Conservation (phyloP, 2,329 filamentous ascomycete species). For the Bimuria novae-zelandiae region DNA sequence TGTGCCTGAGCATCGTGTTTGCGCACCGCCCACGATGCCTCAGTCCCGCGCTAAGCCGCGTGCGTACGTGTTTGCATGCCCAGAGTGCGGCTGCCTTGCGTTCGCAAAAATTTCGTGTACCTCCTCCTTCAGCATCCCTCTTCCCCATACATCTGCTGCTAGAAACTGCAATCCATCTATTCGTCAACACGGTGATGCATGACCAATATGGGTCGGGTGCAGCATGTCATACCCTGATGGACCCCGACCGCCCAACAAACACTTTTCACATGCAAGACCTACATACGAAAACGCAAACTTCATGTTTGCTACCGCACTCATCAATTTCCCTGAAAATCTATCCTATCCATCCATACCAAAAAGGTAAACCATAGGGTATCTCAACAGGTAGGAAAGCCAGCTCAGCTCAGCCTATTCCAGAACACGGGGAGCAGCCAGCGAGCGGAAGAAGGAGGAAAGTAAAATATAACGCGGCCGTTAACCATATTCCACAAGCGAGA, state of each 20-base stretch:
- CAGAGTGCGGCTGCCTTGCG: constrained; percentile 1
- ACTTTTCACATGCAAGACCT: background rate
- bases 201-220: too few species aligned
- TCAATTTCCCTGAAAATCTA: background rate
- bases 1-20: background rate
- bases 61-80: background rate
- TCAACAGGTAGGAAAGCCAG: constrained; percentile 15
- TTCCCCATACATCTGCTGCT: too few species aligned
- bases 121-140: background rate
- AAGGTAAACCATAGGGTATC: constrained; percentile 13
- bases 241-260: background rate
- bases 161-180: too few species aligned
- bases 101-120: background rate
- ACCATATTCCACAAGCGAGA: background rate
- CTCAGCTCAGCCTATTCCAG: background rate
- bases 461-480: constrained; percentile 10
- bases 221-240: background rate
- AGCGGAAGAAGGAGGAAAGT: background rate
- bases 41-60: background rate
- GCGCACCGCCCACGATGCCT: background rate
- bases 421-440: background rate
- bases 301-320: constrained; percentile 1
- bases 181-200: too few species aligned
- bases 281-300: too few species aligned
- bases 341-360: background rate